Evolutionary conservation across 2,329 filamentous ascomycete species (phyloP).

Genomic region (Aureobasidium pullulans): DNA sequence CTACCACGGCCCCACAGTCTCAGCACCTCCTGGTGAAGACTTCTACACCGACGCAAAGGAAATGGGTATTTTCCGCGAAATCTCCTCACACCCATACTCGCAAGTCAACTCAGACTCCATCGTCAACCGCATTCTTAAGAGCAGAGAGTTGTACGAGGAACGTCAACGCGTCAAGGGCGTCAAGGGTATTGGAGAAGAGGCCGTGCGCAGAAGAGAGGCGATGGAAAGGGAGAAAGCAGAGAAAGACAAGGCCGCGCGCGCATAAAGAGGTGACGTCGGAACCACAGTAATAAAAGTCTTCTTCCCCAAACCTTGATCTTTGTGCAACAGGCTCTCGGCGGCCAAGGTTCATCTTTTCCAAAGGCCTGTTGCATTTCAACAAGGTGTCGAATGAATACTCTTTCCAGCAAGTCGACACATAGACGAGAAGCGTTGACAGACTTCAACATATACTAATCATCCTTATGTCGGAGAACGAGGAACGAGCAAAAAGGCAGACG

Average conservation of each 20-base stretch:
- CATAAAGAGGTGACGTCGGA: neutral
- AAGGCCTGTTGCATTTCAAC: too few species aligned
- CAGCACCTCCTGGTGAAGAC: constrained; percentile 56
- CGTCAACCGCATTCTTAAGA: constrained; percentile 81
- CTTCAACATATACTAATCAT: too few species aligned
- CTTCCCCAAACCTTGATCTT: too few species aligned
- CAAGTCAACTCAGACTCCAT: constrained; percentile 90
- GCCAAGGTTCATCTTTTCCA: too few species aligned
- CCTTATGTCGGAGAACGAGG: too few species aligned
- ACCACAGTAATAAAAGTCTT: too few species aligned
- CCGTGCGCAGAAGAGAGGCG: constrained; percentile 26
- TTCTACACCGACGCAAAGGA: constrained; percentile 69
- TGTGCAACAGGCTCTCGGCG: too few species aligned
- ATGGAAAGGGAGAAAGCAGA: constrained; percentile 16
- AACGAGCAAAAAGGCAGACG: too few species aligned
- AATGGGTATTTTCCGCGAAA: constrained; percentile 77
- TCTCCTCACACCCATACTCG: constrained; percentile 69
- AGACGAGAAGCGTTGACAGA: too few species aligned
- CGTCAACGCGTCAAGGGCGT: constrained; percentile 82
- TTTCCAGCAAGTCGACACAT: too few species aligned
- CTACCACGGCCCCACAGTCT: constrained; percentile 93
- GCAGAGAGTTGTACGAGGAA: constrained; percentile 81
- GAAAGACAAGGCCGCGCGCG: neutral
- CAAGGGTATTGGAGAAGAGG: constrained; percentile 69
- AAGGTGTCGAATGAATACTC: too few species aligned